Conservation (phyloP, 1,284 basidiomycete genomes). For the Meira nashicola region DNA sequence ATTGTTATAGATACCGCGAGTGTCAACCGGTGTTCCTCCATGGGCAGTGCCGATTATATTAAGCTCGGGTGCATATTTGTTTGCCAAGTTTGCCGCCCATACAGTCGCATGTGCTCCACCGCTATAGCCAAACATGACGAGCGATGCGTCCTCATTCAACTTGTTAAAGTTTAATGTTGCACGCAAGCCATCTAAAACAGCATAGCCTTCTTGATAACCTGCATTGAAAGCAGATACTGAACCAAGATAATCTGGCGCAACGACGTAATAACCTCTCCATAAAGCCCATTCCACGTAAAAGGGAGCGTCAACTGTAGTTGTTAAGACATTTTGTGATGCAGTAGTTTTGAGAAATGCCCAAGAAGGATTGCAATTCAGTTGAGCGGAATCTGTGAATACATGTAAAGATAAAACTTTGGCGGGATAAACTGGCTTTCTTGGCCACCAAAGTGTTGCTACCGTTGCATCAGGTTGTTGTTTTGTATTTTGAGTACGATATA, state of each 20-base stretch:
- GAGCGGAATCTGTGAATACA: constrained; percentile 12
- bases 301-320: constrained; percentile 9
- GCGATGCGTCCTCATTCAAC: not conserved
- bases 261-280: constrained; percentile 11
- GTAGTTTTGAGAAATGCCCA: constrained; percentile 10
- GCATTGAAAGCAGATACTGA: constrained; percentile 15
- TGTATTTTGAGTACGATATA: constrained; percentile 9
- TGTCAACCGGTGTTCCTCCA: constrained; percentile 41
- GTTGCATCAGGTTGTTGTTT: constrained; percentile 11
- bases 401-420: constrained; percentile 10
- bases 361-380: constrained; percentile 8
- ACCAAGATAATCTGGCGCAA: constrained; percentile 16
- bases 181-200: constrained; percentile 14
- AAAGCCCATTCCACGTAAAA: constrained; percentile 9
- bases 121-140: constrained; percentile 18
- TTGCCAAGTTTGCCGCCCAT: constrained; percentile 12
- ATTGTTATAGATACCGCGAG: constrained; percentile 20
- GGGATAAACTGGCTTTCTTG: constrained; percentile 3
- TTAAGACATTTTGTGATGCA: not conserved
- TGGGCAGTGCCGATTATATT: constrained; percentile 18
- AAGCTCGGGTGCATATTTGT: constrained; percentile 17
- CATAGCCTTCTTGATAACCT: constrained; percentile 13
- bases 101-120: constrained; percentile 19
- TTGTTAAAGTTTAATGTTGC: not conserved
- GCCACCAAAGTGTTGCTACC: constrained; percentile 16